Evolutionary conservation across 768 basidiomycete species (phyloP), one percentile per base, ranked within the genome.

Genomic region (Rhodosporidiobolus odoratus): DNA sequence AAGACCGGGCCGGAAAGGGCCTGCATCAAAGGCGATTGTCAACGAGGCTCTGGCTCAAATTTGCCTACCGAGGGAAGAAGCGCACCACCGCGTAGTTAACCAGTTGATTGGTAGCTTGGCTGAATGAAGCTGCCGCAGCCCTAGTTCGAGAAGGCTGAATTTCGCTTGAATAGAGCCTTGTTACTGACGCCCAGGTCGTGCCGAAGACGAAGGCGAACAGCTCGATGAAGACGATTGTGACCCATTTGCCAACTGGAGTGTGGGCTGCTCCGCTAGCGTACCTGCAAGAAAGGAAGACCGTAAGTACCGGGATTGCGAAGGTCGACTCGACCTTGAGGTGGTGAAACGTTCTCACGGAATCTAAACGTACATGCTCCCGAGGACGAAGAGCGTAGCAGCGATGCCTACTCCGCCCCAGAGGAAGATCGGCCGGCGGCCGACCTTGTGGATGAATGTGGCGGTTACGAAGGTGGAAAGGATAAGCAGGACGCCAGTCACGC

Each of bases 121-220:
- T 47, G 25, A 74, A 67, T 2, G 50, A 47, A 1, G 62, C 62
- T 25, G 48, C 48, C 21, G 48, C 48, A 17, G 48, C 48, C 48
- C 48, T 10, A 19, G 83, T 82, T 27, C 80, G 79, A n/a, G 79
- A 82, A 19, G 84, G 85, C 74, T 85, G 79, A 47, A 85, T 83
- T 75, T 85, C 85, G 47, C 67, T 52, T 79, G 82, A 13, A 43
- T 56, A 75, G 80, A 76, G 62, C 5, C 75, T 73, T 9, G 67
- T 56, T 27, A 67, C 80, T 66, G 84, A 78, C 23, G 82, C 83
- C 84, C 84, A 84, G 50, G 80, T 82, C 67, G 79, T 76, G 6
- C 80, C 75, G 66, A 66, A 69, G 12, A 27, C 23, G 27, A 71
- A 53, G 7, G 69, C 72, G 48, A 72, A 72, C 4, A 76, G 19